phyloP scores from a whole-genome alignment of 2,329 filamentous ascomycete genomes.

The Ophiostoma sp. region DNA sequence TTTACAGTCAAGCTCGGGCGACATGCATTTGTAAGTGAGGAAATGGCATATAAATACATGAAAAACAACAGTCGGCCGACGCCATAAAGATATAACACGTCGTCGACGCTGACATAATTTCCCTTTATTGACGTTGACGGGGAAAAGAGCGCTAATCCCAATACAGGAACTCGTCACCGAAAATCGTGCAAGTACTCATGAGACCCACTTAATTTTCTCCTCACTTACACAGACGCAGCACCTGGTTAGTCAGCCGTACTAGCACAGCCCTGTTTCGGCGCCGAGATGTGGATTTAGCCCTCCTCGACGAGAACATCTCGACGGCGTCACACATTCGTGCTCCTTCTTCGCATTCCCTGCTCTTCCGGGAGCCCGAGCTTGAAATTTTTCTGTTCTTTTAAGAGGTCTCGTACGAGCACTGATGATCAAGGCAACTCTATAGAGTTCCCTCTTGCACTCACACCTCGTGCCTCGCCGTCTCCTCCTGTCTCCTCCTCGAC shows the following conservation, averaged over 20 bases:
- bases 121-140: not conserved
- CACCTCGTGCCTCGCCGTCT: not conserved
- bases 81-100: not conserved
- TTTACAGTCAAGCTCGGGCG: not conserved
- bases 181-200: not conserved
- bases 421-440: not conserved
- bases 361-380: not conserved
- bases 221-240: not conserved
- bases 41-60: not conserved
- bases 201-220: not conserved
- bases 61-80: not conserved
- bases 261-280: not conserved
- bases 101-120: not conserved
- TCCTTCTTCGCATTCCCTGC: not conserved
- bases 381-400: not conserved
- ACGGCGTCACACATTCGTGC: not conserved
- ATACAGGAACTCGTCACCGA: not conserved
- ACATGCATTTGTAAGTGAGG: not conserved
- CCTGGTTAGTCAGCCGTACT: not conserved
- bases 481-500: not conserved
- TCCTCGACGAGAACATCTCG: not conserved
- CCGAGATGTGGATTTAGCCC: not conserved
- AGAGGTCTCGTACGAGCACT: constrained; percentile 9
- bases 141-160: not conserved
- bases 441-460: not conserved